phyloP scores from a whole-genome alignment of 1,284 basidiomycete genomes.

The Boletus sp. region DNA sequence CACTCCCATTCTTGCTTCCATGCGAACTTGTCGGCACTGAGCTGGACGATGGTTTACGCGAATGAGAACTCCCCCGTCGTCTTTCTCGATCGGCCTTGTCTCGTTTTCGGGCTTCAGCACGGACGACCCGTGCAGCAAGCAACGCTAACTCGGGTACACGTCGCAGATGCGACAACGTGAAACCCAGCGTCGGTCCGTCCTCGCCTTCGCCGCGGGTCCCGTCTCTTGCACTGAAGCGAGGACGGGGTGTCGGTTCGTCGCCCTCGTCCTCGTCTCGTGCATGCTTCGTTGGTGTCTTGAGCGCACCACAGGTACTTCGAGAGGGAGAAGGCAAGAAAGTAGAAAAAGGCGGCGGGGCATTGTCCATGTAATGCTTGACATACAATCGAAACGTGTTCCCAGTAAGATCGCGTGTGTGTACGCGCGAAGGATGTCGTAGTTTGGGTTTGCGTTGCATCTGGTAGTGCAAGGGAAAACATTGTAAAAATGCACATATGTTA shows the following conservation, averaged over 20 bases:
- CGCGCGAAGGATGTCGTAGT: constrained; percentile 63
- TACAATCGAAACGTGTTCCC: constrained; percentile 68
- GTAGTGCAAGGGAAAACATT: neutral
- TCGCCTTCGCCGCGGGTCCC: constrained; percentile 1
- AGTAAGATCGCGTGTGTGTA: constrained; percentile 61
- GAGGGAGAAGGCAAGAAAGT: constrained; percentile 3
- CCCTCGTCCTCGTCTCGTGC: neutral
- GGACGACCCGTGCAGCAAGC: constrained; percentile 57
- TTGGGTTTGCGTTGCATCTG: constrained; percentile 30
- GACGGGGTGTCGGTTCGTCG: constrained; percentile 16
- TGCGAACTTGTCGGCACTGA: neutral
- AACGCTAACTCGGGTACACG: constrained; percentile 66
- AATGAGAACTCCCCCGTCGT: neutral
- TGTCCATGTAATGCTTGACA: constrained; percentile 72
- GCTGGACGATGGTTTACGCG: neutral
- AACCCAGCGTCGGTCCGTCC: constrained; percentile 39
- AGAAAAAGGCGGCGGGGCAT: constrained; percentile 27
- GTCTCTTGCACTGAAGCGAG: neutral
- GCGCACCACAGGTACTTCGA: neutral
- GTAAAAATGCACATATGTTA: neutral
- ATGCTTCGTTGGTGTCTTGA: constrained; percentile 26
- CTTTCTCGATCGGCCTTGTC: constrained; percentile 40
- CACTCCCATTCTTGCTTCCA: neutral
- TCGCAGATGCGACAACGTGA: constrained; percentile 67
- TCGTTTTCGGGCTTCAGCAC: constrained; percentile 51